Evolutionary conservation across 345 rosid genomes (phyloP).

Genomic region (Alliaria petiolata): DNA sequence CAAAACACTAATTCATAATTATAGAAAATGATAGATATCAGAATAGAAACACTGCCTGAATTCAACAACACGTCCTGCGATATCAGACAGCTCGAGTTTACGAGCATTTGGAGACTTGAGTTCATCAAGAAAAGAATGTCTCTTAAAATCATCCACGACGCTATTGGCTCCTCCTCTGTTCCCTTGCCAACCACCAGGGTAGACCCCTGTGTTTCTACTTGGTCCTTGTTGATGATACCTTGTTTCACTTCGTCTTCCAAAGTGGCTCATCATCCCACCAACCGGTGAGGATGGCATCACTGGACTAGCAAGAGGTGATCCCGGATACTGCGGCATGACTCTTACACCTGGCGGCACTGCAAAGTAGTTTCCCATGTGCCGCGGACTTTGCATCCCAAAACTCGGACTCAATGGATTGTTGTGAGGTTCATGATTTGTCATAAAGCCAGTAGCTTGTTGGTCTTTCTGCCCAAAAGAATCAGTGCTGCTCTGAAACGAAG

Average conservation of each 20-base stretch:
- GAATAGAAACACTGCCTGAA: conserved; percentile 58
- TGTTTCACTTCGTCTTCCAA: conserved; percentile 57
- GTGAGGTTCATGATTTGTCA: conserved; percentile 53
- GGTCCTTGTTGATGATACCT: conserved; percentile 53
- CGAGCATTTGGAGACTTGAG: conserved; percentile 75
- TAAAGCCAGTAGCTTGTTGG: conserved; percentile 33
- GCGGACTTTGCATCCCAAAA: conserved; percentile 45
- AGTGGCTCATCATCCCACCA: conserved; percentile 48
- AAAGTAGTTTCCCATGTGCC: conserved; percentile 52
- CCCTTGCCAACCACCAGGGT: conserved; percentile 87
- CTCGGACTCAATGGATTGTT: conserved; percentile 47
- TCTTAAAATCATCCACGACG: conserved; percentile 53
- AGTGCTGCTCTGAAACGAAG: conserved; percentile 49
- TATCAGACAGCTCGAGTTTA: conserved; percentile 82
- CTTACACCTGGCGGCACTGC: conserved; percentile 59
- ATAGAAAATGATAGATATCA: conserved; percentile 18
- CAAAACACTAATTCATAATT: not conserved
- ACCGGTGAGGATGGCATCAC: conserved; percentile 67
- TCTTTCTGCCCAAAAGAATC: conserved; percentile 51
- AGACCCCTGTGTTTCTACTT: conserved; percentile 50
- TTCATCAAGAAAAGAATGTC: conserved; percentile 86
- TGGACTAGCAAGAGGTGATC: conserved; percentile 66
- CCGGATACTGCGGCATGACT: conserved; percentile 55
- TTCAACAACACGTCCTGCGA: conserved; percentile 84
- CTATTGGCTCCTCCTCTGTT: conserved; percentile 56